phyloP scores from a whole-genome alignment of 495 filamentous ascomycete species.

The Aspergillus wentii region DNA sequence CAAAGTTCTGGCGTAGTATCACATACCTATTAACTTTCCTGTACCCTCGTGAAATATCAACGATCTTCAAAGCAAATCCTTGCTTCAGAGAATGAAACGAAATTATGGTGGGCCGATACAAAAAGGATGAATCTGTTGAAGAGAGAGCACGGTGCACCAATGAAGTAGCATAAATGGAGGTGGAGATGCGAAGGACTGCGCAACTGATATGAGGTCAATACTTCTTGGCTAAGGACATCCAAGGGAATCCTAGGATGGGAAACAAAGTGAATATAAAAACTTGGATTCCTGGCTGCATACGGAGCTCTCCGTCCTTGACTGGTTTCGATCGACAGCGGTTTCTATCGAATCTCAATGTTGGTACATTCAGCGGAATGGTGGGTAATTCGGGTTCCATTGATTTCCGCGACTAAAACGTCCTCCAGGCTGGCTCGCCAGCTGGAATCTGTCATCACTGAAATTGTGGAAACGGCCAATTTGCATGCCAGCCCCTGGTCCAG shows the following conservation, averaged over 20 bases:
- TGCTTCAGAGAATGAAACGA: constrained; percentile 3
- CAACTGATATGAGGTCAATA: too few relatives aligned
- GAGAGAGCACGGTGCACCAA: too few relatives aligned
- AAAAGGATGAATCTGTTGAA: too few relatives aligned
- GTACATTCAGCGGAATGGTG: constrained; percentile 29
- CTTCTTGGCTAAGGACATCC: too few relatives aligned
- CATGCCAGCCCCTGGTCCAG: constrained; percentile 71
- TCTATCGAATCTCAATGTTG: too few relatives aligned
- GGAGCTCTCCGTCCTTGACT: too few relatives aligned
- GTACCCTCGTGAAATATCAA: constrained; percentile 16
- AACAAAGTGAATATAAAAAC: too few relatives aligned
- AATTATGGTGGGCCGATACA: not conserved
- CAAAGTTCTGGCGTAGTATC: constrained; percentile 16
- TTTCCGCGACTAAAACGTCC: constrained; percentile 31
- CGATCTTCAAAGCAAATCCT: constrained; percentile 18
- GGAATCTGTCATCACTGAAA: constrained; percentile 46
- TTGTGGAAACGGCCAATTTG: constrained; percentile 55
- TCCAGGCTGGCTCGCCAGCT: constrained; percentile 19
- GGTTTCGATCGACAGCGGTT: too few relatives aligned
- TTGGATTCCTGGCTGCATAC: too few relatives aligned
- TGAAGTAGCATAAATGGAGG: too few relatives aligned
- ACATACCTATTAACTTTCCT: constrained; percentile 14
- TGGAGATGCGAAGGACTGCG: too few relatives aligned
- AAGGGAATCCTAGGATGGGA: too few relatives aligned
- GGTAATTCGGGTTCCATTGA: constrained; percentile 36